Evolutionary conservation across 2,329 filamentous ascomycete genomes (phyloP), one percentile per base, ranked within the genome.

Genomic region (Eutypa lata): DNA sequence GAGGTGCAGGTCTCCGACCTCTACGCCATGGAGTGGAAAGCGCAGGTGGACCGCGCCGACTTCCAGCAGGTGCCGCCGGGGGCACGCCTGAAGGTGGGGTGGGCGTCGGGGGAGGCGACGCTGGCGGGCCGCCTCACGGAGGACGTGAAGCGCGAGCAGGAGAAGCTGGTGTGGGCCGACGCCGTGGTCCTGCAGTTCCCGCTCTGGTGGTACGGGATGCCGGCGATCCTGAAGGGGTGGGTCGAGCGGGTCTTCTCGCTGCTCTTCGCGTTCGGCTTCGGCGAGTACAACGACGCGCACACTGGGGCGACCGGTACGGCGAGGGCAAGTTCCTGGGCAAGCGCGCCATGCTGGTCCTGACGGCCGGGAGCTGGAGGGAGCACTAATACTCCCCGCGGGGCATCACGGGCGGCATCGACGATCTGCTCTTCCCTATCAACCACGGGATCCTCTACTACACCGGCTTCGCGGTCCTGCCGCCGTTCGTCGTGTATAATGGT

Each of bases 391-490:
- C 52, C 28, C 5, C 49, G 13, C 49, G 48, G 14, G 52, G 52
- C 11, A 53, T 53, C 24, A 14, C 6, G 31, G 52, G 52, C 6
- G 49, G 49, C 5, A 53, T 53, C 22, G 49, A 51, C 6, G 52
- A 46, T 24, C 11, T 53, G 22, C 52, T 53, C 13, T 53, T 51
- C 48, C 52, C 38, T 22, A 52, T 53, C 18, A 53, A 52, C 21
- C 52, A 53, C 52, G 52, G 52, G n/a, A 31, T 53, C 18, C 48
- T 53, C 7, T 53, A 51, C 37, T 52, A 53, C 37, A 46, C 26
- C 22, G 38, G 52, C 52, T 44, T 52, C 21, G 48, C 46, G 6
- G 48, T 53, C 21, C 52, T 53, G 22, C 52, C 49, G 42, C 31
- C 48, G 24, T 53, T 53, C 35, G 47, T 53, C 35, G 14, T 50